Percentiles rank a stretch among this genome's conserved stretches.
phyloP scores from a whole-genome alignment of 495 filamentous ascomycete genomes.

The Clavariopsis aquatica region DNA sequence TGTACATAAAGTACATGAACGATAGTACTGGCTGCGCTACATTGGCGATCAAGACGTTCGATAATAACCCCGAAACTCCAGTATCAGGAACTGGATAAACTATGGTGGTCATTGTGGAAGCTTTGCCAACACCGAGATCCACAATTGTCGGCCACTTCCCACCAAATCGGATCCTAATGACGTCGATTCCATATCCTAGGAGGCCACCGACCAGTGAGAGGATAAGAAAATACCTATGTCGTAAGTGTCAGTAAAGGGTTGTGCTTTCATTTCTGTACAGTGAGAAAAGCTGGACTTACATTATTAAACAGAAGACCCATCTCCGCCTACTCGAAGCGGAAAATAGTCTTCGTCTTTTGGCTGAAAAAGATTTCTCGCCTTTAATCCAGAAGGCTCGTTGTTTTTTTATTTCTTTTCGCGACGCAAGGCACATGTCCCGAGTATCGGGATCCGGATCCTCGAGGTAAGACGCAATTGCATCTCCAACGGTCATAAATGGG shows the following conservation, averaged over 20 bases:
- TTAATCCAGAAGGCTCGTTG: neutral
- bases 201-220: neutral
- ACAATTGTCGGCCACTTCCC: neutral
- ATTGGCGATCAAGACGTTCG: neutral
- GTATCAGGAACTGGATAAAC: neutral
- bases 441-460: constrained; percentile 18
- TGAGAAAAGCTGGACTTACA: neutral
- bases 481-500: constrained; percentile 54
- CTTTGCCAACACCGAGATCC: neutral
- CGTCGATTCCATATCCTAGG: neutral
- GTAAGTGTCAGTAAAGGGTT: neutral
- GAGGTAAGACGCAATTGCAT: constrained; percentile 55
- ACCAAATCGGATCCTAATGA: neutral
- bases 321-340: neutral
- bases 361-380: neutral
- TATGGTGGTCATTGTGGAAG: neutral
- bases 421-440: constrained; percentile 16
- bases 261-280: neutral
- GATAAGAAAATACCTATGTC: neutral
- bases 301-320: neutral
- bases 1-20: constrained; percentile 28
- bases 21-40: constrained; percentile 15
- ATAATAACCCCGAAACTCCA: neutral
- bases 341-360: neutral
- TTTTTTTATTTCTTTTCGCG: constrained; percentile 8